Conservation (phyloP, 352 stramenopile genomes). For the Phytophthora syringae region DNA sequence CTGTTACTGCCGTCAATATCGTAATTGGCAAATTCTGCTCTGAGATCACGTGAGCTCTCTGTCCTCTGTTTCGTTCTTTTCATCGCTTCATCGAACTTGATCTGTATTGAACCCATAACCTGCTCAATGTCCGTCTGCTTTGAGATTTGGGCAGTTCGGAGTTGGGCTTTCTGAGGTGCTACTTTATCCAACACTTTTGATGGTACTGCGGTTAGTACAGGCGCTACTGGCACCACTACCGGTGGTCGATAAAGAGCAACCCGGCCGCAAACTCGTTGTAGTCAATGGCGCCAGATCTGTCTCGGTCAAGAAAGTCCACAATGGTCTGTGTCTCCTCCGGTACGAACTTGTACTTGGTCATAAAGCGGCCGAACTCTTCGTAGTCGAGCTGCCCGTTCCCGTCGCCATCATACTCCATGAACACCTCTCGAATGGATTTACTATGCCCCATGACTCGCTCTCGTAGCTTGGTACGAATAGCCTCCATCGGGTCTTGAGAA, state of each 20-base stretch:
- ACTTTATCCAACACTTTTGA: slow-evolving; percentile 16
- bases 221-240: not conserved
- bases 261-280: slow-evolving; percentile 78
- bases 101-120: slow-evolving; percentile 29
- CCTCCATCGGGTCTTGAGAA: slow-evolving; percentile 52
- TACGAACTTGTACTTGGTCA: slow-evolving; percentile 65
- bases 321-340: slow-evolving; percentile 46
- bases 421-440: slow-evolving; percentile 79
- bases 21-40: slow-evolving; percentile 54
- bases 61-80: slow-evolving; percentile 31
- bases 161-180: slow-evolving; percentile 4
- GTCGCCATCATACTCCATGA: slow-evolving; percentile 71
- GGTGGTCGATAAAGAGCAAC: slow-evolving; percentile 70
- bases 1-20: slow-evolving; percentile 53
- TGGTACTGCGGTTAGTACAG: not conserved
- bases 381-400: slow-evolving; percentile 68
- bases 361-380: slow-evolving; percentile 73
- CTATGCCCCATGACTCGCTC: slow-evolving; percentile 73
- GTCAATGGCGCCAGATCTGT: slow-evolving; percentile 71
- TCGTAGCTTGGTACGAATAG: slow-evolving; percentile 58
- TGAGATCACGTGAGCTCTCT: slow-evolving; percentile 23
- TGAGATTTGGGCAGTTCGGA: not conserved
- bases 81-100: slow-evolving; percentile 36
- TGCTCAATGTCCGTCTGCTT: slow-evolving; percentile 29
- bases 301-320: slow-evolving; percentile 63